Evolutionary conservation across 2,329 filamentous ascomycete genomes (phyloP), one percentile per base, ranked within the genome.

Genomic region (Aspergillus persii): DNA sequence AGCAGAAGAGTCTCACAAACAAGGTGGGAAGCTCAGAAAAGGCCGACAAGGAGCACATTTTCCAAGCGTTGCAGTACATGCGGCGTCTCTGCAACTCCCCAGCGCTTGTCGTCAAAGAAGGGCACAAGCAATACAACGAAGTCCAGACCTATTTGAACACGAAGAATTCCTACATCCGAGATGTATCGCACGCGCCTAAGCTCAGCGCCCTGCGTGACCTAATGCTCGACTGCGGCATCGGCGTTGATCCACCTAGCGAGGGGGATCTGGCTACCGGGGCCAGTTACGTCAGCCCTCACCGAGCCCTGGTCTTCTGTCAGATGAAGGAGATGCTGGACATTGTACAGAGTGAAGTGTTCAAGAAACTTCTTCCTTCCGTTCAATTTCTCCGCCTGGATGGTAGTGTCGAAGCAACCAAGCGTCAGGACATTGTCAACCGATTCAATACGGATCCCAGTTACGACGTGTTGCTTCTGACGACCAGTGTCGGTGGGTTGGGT

Each of bases 301-400:
- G 95, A 49, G 96, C 95, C 0, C 85, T 99, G 30, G 90, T 99
- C 66, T 99, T 99, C 82, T 99, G 95, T 70, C 95, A 99, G 75
- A 97, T 99, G 92, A 99, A 99, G 78, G 95, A 99, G 76, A 99
- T 99, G 96, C 84, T 99, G 27, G 95, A 99, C 75, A 98, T 99
- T 86, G 96, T 99, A 2, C 93, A 98, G 73, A 92, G 90, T 68
- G 93, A 94, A 59, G 95, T 99, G 1, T 80, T 99, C 44, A 92
- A 91, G 74, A 89, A 90, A 70, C 84, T 98, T 77, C 84, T 99
- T n/a, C 95, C 95, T 1, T 90, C 89, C 0, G 93, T 97, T 5
- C 95, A 96, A 41, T 97, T 89, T 72, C 85, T 98, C 59, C 90
- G 96, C n/a, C 86, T 99, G 36, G 96, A 99, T 69, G 95, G 95